phyloP scores from a whole-genome alignment of 2,329 filamentous ascomycete genomes.

The Stromatinia cepivora region DNA sequence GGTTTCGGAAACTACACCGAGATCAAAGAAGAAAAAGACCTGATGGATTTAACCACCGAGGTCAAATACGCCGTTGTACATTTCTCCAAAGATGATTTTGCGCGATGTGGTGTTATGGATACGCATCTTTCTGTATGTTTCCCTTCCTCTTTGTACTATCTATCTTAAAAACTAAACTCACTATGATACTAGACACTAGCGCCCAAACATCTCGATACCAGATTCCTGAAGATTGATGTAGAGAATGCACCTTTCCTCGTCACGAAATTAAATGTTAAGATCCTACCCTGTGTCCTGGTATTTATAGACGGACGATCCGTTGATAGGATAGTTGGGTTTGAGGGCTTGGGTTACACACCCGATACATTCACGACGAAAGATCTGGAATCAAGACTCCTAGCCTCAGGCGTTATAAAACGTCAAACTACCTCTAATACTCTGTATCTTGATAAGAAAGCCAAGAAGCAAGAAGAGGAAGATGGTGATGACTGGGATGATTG shows the following conservation, averaged over 20 bases:
- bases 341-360: conserved; percentile 52
- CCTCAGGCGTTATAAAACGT: conserved; percentile 52
- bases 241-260: conserved; percentile 61
- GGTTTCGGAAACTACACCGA: conserved; percentile 55
- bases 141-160: background rate
- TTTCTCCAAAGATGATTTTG: conserved; percentile 47
- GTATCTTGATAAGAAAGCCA: conserved; percentile 40
- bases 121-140: conserved; percentile 41
- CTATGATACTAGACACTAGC: conserved; percentile 46
- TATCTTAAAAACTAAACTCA: conserved; percentile 14
- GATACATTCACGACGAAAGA: conserved; percentile 56
- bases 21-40: conserved; percentile 57
- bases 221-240: conserved; percentile 58
- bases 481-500: conserved; percentile 50
- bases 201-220: conserved; percentile 57
- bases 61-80: conserved; percentile 45
- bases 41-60: conserved; percentile 51
- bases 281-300: conserved; percentile 58
- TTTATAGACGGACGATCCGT: conserved; percentile 56
- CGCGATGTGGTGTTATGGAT: conserved; percentile 46
- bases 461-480: conserved; percentile 44
- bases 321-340: conserved; percentile 59
- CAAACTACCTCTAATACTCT: conserved; percentile 52
- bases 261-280: conserved; percentile 56
- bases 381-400: conserved; percentile 53